Evolutionary conservation across 2,329 filamentous ascomycete species (phyloP), one percentile per base, ranked within the genome.

Genomic region (Torrubiella hemipterigena): DNA sequence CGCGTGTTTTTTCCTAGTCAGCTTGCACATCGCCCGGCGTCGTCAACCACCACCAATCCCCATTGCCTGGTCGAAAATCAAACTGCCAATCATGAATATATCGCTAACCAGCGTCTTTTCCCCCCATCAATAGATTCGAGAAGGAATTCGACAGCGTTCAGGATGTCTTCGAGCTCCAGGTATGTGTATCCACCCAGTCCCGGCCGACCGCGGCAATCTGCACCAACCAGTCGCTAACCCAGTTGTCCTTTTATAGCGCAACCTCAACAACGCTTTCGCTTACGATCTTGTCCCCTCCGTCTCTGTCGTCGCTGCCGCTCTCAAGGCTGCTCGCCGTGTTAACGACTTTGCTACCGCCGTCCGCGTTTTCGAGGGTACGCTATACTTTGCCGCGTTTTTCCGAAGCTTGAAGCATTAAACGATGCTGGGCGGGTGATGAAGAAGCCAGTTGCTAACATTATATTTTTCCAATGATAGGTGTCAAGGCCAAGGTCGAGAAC

Each of bases 401-500:
- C n/a, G n/a, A n/a, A n/a, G n/a, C n/a, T n/a, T n/a, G n/a, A n/a
- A n/a, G n/a, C n/a, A n/a, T n/a, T n/a, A n/a, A n/a, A n/a, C n/a
- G n/a, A n/a, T n/a, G n/a, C n/a, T n/a, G n/a, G n/a, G n/a, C n/a
- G n/a, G n/a, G n/a, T n/a, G n/a, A n/a, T n/a, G n/a, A n/a, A n/a
- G n/a, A n/a, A n/a, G n/a, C n/a, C n/a, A n/a, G n/a, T n/a, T n/a
- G n/a, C n/a, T n/a, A n/a, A n/a, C n/a, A n/a, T n/a, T n/a, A n/a
- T n/a, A n/a, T n/a, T n/a, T n/a, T n/a, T n/a, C n/a, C n/a, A n/a
- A n/a, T n/a, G n/a, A n/a, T 42, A 94, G 87, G 89, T 54, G 81
- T 98, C 74, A 95, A 94, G 70, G 84, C 86, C 64, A 98, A 98
- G 77, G 91, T 96, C 48, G 91, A 98, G 76, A 98, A 93, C 77